A percentile compares a stretch with the other conserved stretches of the same genome.
These are phyloP conservation scores for Penicillium rolfsii DNA, from an alignment of 2,329 filamentous ascomycete genomes.

Conservation along the genomic window DNA sequence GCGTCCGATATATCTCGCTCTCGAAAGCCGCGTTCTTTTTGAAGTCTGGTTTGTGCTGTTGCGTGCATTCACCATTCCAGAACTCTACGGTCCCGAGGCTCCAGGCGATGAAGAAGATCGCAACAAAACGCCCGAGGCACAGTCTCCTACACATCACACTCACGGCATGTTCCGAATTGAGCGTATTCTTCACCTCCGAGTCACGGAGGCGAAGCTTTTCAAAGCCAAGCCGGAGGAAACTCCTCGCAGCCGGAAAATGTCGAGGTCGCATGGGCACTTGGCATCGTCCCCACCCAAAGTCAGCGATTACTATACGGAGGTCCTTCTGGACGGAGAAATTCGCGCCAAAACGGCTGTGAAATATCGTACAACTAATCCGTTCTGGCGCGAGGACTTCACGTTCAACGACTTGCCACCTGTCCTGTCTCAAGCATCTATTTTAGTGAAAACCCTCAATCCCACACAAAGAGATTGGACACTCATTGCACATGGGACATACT, in stretches of 20 bases:
- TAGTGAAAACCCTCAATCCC: slow-evolving; percentile 52
- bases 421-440: slow-evolving; percentile 50
- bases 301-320: slow-evolving; percentile 53
- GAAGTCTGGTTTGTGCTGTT: slow-evolving; percentile 97
- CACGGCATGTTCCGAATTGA: slow-evolving; percentile 70
- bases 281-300: slow-evolving; percentile 31
- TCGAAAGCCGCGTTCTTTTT: slow-evolving; percentile 87
- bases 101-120: slow-evolving; percentile 52
- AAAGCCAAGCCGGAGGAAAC: slow-evolving; percentile 38
- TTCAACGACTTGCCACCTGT: slow-evolving; percentile 53
- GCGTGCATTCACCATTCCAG: slow-evolving; percentile 87
- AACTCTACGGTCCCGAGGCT: slow-evolving; percentile 74
- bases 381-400: slow-evolving; percentile 55
- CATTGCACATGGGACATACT: slow-evolving; percentile 49
- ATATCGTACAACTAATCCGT: slow-evolving; percentile 49
- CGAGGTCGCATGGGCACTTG: slow-evolving; percentile 35
- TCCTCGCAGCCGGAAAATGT: slow-evolving; percentile 39
- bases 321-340: slow-evolving; percentile 53
- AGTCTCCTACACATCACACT: slow-evolving; percentile 39
- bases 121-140: slow-evolving; percentile 36
- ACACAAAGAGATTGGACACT: slow-evolving; percentile 56
- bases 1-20: slow-evolving; percentile 83
- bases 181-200: slow-evolving; percentile 60
- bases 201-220: slow-evolving; percentile 64
- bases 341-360: slow-evolving; percentile 54